A percentile compares a stretch with the other conserved stretches of the same genome.
phyloP scores from a whole-genome alignment of 2,329 filamentous ascomycete genomes.

The Ceratocystis cacaofunesta region DNA sequence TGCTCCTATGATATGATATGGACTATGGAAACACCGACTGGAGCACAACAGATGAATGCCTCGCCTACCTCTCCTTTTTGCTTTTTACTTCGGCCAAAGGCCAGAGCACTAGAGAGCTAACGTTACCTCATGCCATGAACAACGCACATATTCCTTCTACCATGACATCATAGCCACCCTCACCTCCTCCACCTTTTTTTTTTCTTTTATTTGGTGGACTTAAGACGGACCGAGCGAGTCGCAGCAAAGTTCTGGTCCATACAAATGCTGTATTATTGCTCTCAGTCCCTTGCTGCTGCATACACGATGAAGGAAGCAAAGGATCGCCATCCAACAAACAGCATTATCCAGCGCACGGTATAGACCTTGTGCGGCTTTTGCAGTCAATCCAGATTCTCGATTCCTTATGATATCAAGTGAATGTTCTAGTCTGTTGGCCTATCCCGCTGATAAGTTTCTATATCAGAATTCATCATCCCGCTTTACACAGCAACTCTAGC shows the following conservation, averaged over 20 bases:
- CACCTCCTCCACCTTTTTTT: not conserved
- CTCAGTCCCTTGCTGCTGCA: not conserved
- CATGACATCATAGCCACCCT: not conserved
- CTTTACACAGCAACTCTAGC: not conserved
- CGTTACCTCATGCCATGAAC: not conserved
- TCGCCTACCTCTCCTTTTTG: too few relatives aligned
- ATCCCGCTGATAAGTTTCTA: not conserved
- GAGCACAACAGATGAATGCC: too few relatives aligned
- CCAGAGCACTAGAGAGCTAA: not conserved
- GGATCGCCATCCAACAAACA: not conserved
- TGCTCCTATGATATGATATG: too few relatives aligned
- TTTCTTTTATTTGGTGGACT: not conserved
- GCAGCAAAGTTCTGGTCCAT: too few relatives aligned
- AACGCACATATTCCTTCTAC: not conserved
- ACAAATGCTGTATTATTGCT: not conserved
- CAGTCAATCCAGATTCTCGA: not conserved
- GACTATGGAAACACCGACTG: not conserved
- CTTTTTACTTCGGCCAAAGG: not conserved
- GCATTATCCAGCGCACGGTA: not conserved
- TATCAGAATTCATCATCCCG: not conserved
- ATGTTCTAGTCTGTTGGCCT: not conserved
- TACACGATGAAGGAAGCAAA: not conserved
- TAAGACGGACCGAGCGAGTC: not conserved
- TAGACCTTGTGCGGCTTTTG: not conserved
- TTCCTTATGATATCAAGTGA: not conserved